Evolutionary conservation across 1,284 basidiomycete genomes (phyloP), one percentile per base, ranked within the genome.

Genomic region (Tilletia walkeri): DNA sequence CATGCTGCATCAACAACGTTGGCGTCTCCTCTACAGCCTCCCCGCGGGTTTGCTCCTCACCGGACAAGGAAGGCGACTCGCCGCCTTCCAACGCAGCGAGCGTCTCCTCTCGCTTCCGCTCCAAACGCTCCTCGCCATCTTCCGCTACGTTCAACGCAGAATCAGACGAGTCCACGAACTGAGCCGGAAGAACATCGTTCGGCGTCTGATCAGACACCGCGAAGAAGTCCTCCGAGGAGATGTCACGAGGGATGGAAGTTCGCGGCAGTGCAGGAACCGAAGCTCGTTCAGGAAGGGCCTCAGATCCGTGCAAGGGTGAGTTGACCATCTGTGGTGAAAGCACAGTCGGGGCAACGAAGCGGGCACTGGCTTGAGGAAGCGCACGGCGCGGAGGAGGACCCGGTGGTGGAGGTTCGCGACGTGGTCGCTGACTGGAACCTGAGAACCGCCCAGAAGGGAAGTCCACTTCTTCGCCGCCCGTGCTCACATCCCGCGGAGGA

Each of bases 1-100:
- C 59, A 20, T 63, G 59, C 34, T 63, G 59, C 59, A 63, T 63
- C 59, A 63, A 41, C 34, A 63, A 16, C 2, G 59, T 63, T 14
- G 59, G 59, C 36, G 30, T 18, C 14, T 63, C 59, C 16, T 10
- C 30, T 38, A 6, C 59, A 12, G 50, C 16, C 50, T 10, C 50
- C 50, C 50, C 6, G 12, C 50, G 10, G 12, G 6, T 1, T 18
- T 24, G 50, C 50, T 18, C 6, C 18, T 53, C 47, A 1, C 47
- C n/a, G 47, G 12, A 48, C 47, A 10, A 10, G 12, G 12, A 48
- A 10, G n/a, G 12, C 47, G n/a, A 10, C 47, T 53, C 50, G 6
- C n/a, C 16, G 50, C 50, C 50, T 18, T 53, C 50, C 50, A 53
- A 18, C 7, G 50, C 50, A 18, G 50, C 50, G 50, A 53, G 50